phyloP scores from a whole-genome alignment of 306 rosid species.

The Benincasa hispida region DNA sequence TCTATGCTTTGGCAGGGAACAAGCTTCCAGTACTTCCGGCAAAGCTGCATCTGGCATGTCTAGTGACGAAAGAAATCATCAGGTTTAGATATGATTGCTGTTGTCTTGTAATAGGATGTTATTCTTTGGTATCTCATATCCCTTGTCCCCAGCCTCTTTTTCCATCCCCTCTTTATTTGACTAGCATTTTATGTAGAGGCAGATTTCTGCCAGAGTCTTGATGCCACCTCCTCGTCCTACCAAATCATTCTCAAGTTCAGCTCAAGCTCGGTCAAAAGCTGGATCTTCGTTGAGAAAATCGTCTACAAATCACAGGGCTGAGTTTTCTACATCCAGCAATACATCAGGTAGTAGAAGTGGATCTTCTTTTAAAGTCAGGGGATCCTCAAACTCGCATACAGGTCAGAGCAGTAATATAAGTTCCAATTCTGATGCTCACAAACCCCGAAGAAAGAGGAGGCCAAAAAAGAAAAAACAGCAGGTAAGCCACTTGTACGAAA shows the following conservation, averaged over 20 bases:
- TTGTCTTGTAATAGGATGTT: neutral
- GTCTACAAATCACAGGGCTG: conserved; percentile 28
- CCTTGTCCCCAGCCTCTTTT: neutral
- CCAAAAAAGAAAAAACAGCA: conserved; percentile 83
- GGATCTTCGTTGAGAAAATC: conserved; percentile 71
- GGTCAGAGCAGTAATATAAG: conserved; percentile 79
- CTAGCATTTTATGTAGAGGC: conserved; percentile 44
- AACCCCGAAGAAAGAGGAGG: conserved; percentile 90
- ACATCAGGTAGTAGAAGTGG: conserved; percentile 61
- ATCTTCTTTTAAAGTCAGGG: conserved; percentile 43
- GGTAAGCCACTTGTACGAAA: conserved; percentile 28
- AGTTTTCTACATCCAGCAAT: conserved; percentile 50
- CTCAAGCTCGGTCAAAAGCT: conserved; percentile 33
- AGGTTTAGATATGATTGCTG: conserved; percentile 32
- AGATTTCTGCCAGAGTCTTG: conserved; percentile 82
- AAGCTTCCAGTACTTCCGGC: conserved; percentile 94
- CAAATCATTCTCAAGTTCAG: conserved; percentile 24
- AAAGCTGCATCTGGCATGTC: conserved; percentile 97
- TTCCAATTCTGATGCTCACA: conserved; percentile 96
- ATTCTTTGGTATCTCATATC: neutral
- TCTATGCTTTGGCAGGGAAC: conserved; percentile 61
- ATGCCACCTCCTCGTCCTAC: conserved; percentile 94
- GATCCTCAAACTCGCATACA: conserved; percentile 62
- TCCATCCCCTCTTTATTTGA: neutral
- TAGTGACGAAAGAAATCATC: conserved; percentile 91